phyloP scores from a whole-genome alignment of 2,329 filamentous ascomycete species.

The Penicillium sp. region DNA sequence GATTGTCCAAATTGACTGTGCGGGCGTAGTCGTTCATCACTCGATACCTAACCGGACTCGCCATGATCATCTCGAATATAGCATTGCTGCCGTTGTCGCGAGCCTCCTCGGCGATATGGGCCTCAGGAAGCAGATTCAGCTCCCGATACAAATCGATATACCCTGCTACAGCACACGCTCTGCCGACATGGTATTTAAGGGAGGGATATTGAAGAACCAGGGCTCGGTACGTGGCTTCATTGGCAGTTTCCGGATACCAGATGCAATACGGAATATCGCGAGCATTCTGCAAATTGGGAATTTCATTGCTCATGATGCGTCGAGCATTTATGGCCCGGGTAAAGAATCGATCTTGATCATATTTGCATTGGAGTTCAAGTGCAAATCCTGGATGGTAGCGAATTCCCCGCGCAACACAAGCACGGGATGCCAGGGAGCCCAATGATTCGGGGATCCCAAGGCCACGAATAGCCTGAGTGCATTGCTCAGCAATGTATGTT shows the following conservation, averaged over 20 bases:
- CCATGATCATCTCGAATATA: neutral
- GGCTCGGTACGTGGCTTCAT: neutral
- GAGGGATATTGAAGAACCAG: neutral
- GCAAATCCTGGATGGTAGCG: neutral
- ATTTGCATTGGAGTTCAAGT: neutral
- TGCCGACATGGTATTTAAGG: neutral
- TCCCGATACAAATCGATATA: neutral
- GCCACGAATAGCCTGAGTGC: neutral
- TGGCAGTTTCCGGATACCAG: neutral
- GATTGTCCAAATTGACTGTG: neutral
- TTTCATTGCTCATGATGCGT: neutral
- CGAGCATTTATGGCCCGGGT: neutral
- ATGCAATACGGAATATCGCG: neutral
- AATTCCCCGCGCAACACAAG: neutral
- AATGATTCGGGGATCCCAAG: neutral
- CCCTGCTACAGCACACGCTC: neutral
- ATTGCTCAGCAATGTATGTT: neutral
- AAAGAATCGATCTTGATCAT: neutral
- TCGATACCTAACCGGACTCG: neutral
- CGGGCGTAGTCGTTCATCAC: conserved; percentile 3
- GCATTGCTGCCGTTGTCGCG: neutral
- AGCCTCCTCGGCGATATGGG: conserved; percentile 1
- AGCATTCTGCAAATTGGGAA: neutral
- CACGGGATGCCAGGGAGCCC: neutral
- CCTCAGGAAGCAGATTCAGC: neutral